phyloP scores from a whole-genome alignment of 2,329 filamentous ascomycete species.

The Aspergillus udagawae region DNA sequence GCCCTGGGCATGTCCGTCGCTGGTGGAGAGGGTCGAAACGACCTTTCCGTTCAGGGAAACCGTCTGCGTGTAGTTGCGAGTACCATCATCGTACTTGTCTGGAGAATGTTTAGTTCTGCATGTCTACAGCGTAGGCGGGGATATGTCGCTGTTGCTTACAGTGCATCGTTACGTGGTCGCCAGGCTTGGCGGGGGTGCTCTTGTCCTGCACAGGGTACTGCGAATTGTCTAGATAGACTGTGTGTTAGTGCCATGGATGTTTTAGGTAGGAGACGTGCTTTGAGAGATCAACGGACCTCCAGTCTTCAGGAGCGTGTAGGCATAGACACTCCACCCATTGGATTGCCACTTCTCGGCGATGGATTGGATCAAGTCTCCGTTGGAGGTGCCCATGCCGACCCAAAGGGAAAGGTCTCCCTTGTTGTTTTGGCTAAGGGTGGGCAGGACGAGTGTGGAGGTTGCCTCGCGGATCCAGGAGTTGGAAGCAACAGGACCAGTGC shows the following conservation, averaged over 20 bases:
- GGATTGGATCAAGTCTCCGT: constrained; percentile 47
- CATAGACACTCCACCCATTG: constrained; percentile 41
- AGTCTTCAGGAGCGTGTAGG: constrained; percentile 17
- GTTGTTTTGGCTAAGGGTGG: constrained; percentile 11
- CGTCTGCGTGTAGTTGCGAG: constrained; percentile 40
- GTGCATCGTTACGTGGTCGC: constrained; percentile 41
- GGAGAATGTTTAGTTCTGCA: neutral
- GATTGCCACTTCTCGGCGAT: constrained; percentile 40
- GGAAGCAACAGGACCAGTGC: constrained; percentile 41
- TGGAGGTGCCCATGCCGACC: constrained; percentile 48
- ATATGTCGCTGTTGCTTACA: constrained; percentile 16
- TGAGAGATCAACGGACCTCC: constrained; percentile 6
- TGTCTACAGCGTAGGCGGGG: neutral
- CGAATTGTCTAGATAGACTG: neutral
- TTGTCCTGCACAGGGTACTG: constrained; percentile 34
- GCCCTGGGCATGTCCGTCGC: constrained; percentile 40
- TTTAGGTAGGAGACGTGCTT: neutral
- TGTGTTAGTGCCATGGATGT: neutral
- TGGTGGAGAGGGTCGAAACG: constrained; percentile 45
- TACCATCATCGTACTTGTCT: constrained; percentile 39
- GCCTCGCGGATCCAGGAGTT: constrained; percentile 44
- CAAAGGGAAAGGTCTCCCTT: constrained; percentile 41
- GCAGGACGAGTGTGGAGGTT: constrained; percentile 42
- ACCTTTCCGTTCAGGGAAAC: constrained; percentile 35
- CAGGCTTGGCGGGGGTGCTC: constrained; percentile 18